phyloP scores from a whole-genome alignment of 2,329 filamentous ascomycete genomes.

The Nigrograna mackinnonii region DNA sequence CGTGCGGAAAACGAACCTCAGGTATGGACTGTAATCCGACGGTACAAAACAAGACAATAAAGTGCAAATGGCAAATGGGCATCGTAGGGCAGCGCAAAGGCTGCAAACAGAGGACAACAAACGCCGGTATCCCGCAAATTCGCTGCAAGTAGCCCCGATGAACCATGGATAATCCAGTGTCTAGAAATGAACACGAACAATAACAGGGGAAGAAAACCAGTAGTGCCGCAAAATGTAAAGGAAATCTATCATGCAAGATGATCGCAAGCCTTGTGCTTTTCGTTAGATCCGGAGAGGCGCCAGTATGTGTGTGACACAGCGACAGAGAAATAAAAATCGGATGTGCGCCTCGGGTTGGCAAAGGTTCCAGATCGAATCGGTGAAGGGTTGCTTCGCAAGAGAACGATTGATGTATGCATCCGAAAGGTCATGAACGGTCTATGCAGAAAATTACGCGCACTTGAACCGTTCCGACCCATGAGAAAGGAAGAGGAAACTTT shows the following conservation, averaged over 20 bases:
- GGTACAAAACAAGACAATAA: conserved; percentile 27
- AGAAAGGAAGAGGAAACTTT: too few species aligned
- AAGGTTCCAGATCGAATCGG: conserved; percentile 18
- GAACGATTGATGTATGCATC: conserved; percentile 20
- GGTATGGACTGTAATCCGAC: conserved; percentile 23
- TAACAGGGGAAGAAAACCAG: conserved; percentile 25
- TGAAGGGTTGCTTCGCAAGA: conserved; percentile 19
- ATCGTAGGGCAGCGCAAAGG: conserved; percentile 24
- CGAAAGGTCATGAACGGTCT: conserved; percentile 16
- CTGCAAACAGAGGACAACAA: conserved; percentile 17
- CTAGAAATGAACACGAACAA: conserved; percentile 32
- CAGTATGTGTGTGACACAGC: conserved; percentile 40
- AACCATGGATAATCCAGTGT: conserved; percentile 32
- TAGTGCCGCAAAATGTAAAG: conserved; percentile 22
- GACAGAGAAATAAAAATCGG: conserved; percentile 32
- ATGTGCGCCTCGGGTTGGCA: conserved; percentile 17
- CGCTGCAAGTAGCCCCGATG: conserved; percentile 33
- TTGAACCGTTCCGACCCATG: too few species aligned
- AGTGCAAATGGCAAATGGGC: conserved; percentile 6
- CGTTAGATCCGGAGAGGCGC: conserved; percentile 38
- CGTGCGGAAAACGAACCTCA: too few species aligned
- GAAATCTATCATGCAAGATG: conserved; percentile 46
- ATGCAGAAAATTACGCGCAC: too few species aligned
- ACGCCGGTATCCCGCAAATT: conserved; percentile 37
- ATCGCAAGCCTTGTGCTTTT: conserved; percentile 39